Evolutionary conservation across 179 eudicot genomes (phyloP).

Genomic region (Corrigiola litoralis): DNA sequence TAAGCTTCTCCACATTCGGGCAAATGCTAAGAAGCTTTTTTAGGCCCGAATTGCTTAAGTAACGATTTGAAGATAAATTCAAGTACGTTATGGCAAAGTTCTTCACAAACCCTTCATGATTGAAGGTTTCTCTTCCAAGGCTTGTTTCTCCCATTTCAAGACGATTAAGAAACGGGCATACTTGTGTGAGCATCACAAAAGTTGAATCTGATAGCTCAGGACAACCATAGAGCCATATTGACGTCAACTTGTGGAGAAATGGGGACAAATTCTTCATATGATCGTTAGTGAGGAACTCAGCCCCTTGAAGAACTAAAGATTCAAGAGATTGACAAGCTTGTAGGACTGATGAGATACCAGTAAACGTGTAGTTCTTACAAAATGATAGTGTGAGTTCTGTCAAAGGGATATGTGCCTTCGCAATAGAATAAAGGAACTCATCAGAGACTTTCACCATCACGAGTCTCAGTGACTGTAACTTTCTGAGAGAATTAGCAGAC

Average conservation of each 20-base stretch:
- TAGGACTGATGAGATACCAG: slow-evolving; percentile 20
- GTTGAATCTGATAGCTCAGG: slow-evolving; percentile 23
- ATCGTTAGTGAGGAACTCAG: slow-evolving; percentile 17
- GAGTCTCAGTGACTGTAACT: slow-evolving; percentile 13
- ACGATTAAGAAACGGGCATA: slow-evolving; percentile 15
- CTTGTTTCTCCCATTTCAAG: slow-evolving; percentile 16
- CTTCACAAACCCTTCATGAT: neutral
- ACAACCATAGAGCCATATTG: slow-evolving; percentile 5
- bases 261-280: slow-evolving; percentile 9
- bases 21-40: slow-evolving; percentile 11
- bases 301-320: slow-evolving; percentile 15
- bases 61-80: slow-evolving; percentile 3
- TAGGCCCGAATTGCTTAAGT: slow-evolving; percentile 2
- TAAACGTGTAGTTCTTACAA: slow-evolving; percentile 21
- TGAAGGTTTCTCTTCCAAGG: slow-evolving; percentile 20
- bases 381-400: slow-evolving; percentile 6
- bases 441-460: slow-evolving; percentile 13
- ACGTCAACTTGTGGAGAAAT: slow-evolving; percentile 17
- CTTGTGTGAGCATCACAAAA: slow-evolving; percentile 19
- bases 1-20: slow-evolving; percentile 21
- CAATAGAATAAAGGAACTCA: slow-evolving; percentile 18
- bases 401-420: slow-evolving; percentile 14
- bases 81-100: slow-evolving; percentile 15
- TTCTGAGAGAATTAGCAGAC: neutral
- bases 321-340: slow-evolving; percentile 12